Evolutionary conservation across 2,329 filamentous ascomycete species (phyloP).

Genomic region (Alternaria ethzedia): DNA sequence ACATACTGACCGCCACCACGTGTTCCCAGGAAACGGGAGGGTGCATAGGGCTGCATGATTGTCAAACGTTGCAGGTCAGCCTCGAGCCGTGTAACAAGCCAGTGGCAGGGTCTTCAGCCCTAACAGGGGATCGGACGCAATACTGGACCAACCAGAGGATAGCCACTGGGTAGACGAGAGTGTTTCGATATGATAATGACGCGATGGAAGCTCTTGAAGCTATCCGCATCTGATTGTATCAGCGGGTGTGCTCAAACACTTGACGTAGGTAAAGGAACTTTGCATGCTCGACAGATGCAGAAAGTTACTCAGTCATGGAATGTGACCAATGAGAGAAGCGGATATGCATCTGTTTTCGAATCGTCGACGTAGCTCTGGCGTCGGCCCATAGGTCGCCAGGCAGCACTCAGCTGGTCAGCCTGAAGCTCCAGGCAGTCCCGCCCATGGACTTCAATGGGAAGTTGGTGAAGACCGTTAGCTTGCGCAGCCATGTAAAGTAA

Average conservation of each 20-base stretch:
- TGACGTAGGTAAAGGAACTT: background rate
- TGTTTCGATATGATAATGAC: background rate
- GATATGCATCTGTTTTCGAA: background rate
- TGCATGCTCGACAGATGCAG: slow-evolving; percentile 4
- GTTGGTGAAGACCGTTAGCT: background rate
- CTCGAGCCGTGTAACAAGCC: slow-evolving; percentile 21
- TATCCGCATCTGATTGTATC: background rate
- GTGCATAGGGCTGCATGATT: slow-evolving; percentile 45
- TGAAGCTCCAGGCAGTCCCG: slow-evolving; percentile 6
- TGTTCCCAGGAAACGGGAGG: slow-evolving; percentile 35
- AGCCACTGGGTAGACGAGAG: background rate
- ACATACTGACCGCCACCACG: slow-evolving; percentile 36
- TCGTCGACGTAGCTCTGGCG: slow-evolving; percentile 5
- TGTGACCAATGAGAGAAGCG: background rate
- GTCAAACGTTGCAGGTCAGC: slow-evolving; percentile 34
- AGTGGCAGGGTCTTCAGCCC: slow-evolving; percentile 8
- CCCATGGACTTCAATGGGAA: slow-evolving; percentile 9
- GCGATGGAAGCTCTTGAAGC: background rate
- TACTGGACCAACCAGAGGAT: background rate
- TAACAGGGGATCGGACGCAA: slow-evolving; percentile 12
- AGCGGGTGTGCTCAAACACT: slow-evolving; percentile 12
- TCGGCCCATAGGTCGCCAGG: slow-evolving; percentile 14
- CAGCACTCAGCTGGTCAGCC: slow-evolving; percentile 38
- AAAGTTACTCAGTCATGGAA: slow-evolving; percentile 11
- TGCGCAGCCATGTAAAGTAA: background rate